These are phyloP conservation scores for Gnaphalium uliginosum DNA, from an alignment of 129 eudicot genomes.

Conservation along the genomic window DNA sequence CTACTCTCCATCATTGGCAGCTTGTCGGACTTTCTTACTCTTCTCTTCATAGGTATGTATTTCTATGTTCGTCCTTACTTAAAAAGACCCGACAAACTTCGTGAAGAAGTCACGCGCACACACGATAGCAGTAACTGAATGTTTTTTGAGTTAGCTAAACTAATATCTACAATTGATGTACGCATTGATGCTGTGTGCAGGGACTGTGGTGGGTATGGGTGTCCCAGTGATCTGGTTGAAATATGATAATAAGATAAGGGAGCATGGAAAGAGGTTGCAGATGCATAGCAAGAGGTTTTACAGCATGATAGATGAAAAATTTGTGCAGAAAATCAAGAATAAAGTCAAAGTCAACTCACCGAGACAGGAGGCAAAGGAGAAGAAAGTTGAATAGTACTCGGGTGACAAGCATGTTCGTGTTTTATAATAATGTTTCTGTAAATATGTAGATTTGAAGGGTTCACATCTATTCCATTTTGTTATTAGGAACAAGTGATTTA, in stretches of 20 bases:
- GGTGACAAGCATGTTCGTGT: neutral
- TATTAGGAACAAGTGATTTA: neutral
- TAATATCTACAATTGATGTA: neutral
- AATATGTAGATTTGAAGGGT: neutral
- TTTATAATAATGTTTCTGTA: neutral
- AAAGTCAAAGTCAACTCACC: slow-evolving; percentile 31
- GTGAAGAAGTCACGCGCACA: too few species aligned
- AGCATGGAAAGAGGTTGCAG: slow-evolving; percentile 44
- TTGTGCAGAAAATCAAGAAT: slow-evolving; percentile 37
- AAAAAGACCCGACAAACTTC: too few species aligned
- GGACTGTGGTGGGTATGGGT: slow-evolving; percentile 50
- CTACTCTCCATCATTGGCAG: slow-evolving; percentile 54
- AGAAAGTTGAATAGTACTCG: slow-evolving; percentile 44
- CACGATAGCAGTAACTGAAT: too few species aligned
- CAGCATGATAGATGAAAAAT: slow-evolving; percentile 42
- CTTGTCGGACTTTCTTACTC: slow-evolving; percentile 46
- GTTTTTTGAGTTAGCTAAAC: too few species aligned
- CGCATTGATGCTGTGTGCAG: slow-evolving; percentile 30
- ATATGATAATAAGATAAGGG: slow-evolving; percentile 50
- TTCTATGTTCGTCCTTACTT: too few species aligned
- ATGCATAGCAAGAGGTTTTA: slow-evolving; percentile 41
- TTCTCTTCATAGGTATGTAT: slow-evolving; percentile 53
- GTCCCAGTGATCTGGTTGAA: slow-evolving; percentile 49
- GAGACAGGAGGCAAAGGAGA: slow-evolving; percentile 36
- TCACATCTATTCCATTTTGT: neutral